These are phyloP conservation scores for Lentinus brumalis DNA, from an alignment of 768 basidiomycete species.

Conservation along the genomic window DNA sequence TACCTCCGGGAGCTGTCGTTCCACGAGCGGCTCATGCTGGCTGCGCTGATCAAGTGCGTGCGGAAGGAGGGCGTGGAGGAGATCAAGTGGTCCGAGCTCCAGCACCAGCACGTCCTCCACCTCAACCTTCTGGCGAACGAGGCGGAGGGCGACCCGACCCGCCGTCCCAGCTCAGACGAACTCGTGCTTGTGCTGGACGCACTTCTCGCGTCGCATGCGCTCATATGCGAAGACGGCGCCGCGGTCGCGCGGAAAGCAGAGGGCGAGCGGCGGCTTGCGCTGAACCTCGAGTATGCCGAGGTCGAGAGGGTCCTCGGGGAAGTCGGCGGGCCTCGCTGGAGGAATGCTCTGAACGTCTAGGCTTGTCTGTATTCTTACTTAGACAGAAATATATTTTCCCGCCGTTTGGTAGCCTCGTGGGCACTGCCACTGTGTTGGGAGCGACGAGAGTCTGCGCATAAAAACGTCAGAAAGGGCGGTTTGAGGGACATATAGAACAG, in stretches of 20 bases:
- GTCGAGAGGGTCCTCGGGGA: slow-evolving; percentile 86
- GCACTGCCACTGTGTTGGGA: no score
- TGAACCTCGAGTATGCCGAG: slow-evolving; percentile 85
- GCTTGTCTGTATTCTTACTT: no score
- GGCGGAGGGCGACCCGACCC: slow-evolving; percentile 44
- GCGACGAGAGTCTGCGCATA: no score
- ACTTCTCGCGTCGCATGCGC: slow-evolving; percentile 72
- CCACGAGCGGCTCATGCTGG: slow-evolving; percentile 88
- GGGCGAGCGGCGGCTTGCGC: slow-evolving; percentile 68
- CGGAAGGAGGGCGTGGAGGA: slow-evolving; percentile 85
- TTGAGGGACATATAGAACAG: no score
- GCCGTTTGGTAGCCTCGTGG: no score
- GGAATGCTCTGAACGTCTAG: slow-evolving; percentile 47
- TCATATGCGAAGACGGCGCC: slow-evolving; percentile 69
- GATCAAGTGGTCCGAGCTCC: slow-evolving; percentile 83
- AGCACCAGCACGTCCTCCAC: slow-evolving; percentile 75
- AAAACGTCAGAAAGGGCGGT: no score
- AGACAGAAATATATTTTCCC: no score
- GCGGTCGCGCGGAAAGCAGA: slow-evolving; percentile 54
- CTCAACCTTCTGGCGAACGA: slow-evolving; percentile 54
- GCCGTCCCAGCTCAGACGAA: slow-evolving; percentile 63
- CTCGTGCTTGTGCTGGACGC: slow-evolving; percentile 73
- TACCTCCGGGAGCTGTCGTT: slow-evolving; percentile 82
- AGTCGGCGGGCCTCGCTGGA: slow-evolving; percentile 70
- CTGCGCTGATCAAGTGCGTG: slow-evolving; percentile 78